phyloP scores from a whole-genome alignment of 768 basidiomycete genomes.

The Lentinula sp. region DNA sequence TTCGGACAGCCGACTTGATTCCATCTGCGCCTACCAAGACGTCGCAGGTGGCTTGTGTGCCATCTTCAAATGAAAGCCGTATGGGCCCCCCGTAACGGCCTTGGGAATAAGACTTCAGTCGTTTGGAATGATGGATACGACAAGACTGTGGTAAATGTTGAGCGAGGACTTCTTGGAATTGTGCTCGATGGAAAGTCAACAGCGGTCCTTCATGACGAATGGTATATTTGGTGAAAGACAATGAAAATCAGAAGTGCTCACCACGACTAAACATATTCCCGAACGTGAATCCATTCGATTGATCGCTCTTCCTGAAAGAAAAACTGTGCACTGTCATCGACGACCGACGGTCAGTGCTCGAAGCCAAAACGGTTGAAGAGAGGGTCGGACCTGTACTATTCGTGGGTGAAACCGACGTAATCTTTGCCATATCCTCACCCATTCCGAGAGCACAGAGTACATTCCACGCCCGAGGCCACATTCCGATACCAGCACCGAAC shows the following conservation, averaged over 20 bases:
- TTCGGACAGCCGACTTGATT: constrained; percentile 28
- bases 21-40: constrained; percentile 39
- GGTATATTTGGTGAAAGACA: neutral
- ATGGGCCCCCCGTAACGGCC: constrained; percentile 14
- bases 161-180: constrained; percentile 26
- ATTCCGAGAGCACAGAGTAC: constrained; percentile 33
- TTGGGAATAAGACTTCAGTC: constrained; percentile 24
- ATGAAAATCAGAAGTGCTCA: constrained; percentile 4
- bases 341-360: constrained; percentile 6
- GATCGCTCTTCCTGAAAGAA: constrained; percentile 26
- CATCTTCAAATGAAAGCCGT: constrained; percentile 29
- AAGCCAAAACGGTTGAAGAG: constrained; percentile 10
- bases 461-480: constrained; percentile 36
- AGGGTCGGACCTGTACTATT: constrained; percentile 15
- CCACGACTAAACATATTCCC: constrained; percentile 18
- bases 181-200: constrained; percentile 28
- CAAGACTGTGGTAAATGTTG: constrained; percentile 20
- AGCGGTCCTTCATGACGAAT: constrained; percentile 16
- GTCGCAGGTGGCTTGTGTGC: constrained; percentile 26
- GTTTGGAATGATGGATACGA: constrained; percentile 27
- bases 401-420: constrained; percentile 17
- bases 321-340: neutral
- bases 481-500: constrained; percentile 39
- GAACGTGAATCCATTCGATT: constrained; percentile 22
- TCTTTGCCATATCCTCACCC: constrained; percentile 23